phyloP scores from a whole-genome alignment of 169 alveolate species.

The Eimeria acervulina region DNA sequence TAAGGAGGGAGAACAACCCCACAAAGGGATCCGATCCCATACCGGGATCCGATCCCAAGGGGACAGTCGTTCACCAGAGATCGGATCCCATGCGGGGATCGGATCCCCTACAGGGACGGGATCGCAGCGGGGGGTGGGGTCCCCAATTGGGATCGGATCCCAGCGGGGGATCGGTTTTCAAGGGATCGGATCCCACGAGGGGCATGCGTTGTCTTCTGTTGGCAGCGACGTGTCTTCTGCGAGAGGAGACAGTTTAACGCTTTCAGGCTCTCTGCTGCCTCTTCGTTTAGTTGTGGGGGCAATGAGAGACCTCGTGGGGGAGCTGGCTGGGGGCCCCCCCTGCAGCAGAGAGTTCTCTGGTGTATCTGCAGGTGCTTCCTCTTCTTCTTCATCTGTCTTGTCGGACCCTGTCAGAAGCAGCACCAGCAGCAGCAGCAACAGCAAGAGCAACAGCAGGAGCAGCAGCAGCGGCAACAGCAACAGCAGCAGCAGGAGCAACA shows the following conservation, averaged over 20 bases:
- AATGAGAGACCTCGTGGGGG: neutral
- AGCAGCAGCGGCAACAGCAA: slow-evolving; percentile 26
- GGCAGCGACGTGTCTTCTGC: neutral
- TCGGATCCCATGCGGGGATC: neutral
- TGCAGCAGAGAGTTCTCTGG: neutral
- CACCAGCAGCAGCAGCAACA: neutral
- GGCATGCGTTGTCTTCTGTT: neutral
- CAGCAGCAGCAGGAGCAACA: neutral
- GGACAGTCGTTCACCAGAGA: too few species aligned
- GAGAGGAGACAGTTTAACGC: neutral
- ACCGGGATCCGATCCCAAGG: too few species aligned
- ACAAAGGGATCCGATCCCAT: too few species aligned
- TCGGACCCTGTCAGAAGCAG: neutral
- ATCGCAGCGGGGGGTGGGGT: neutral
- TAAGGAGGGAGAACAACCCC: too few species aligned
- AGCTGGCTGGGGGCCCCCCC: neutral
- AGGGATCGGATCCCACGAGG: neutral
- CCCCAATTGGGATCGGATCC: neutral
- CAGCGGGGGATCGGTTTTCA: neutral
- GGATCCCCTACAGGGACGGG: neutral
- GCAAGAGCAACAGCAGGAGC: neutral
- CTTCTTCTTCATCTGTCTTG: neutral
- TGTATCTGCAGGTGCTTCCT: slow-evolving; percentile 1
- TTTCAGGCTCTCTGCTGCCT: neutral
- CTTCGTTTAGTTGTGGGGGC: neutral